Percentiles rank a stretch among this genome's conserved stretches.
Conservation (phyloP, 140 eudicot genomes). For the Senecio squalidus region DNA sequence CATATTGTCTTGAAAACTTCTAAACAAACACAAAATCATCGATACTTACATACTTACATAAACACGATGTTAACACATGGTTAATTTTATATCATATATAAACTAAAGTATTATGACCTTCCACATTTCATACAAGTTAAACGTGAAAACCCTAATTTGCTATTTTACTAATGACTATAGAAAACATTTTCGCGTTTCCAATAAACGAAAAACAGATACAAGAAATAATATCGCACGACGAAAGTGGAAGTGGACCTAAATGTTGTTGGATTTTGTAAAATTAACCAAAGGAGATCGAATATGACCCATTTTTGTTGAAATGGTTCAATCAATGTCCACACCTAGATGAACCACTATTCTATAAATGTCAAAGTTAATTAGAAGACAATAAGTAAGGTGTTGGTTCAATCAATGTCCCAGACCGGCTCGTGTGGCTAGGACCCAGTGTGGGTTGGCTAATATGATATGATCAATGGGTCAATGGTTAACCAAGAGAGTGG, state of each 20-base stretch:
- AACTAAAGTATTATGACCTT: too few species aligned
- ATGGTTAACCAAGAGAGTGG: constrained; percentile 32
- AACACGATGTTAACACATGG: too few species aligned
- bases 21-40: too few species aligned
- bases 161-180: too few species aligned
- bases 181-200: neutral
- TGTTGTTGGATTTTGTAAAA: constrained; percentile 23
- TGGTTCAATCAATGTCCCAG: constrained; percentile 32
- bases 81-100: too few species aligned
- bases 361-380: constrained; percentile 13
- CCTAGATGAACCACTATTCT: constrained; percentile 13
- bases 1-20: too few species aligned
- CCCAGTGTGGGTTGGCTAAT: constrained; percentile 34
- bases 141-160: too few species aligned
- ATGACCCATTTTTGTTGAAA: constrained; percentile 30
- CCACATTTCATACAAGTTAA: too few species aligned
- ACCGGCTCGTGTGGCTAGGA: constrained; percentile 32
- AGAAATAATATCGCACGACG: neutral
- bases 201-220: neutral
- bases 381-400: constrained; percentile 22
- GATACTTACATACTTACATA: too few species aligned
- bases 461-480: constrained; percentile 27
- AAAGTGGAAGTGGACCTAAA: constrained; percentile 28
- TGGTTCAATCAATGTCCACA: constrained; percentile 37
- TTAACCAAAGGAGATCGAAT: constrained; percentile 18